Base-by-base conservation (phyloP, 176 grass and related monocot genomes). In the Aegilops umbellulata region DNA sequence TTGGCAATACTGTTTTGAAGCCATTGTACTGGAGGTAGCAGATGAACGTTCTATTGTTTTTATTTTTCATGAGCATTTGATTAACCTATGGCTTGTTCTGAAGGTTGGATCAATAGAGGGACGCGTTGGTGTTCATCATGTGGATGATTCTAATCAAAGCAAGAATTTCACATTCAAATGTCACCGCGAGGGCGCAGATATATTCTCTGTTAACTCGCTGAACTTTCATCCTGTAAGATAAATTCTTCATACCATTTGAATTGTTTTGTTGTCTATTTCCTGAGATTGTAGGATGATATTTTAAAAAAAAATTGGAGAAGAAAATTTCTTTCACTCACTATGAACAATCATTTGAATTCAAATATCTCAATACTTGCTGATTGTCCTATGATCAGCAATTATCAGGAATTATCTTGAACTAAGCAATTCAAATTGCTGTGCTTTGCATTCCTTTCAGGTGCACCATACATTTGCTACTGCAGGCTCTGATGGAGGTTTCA, bases 121-220 rank as follows among this genome's bases (percentile, higher is more conserved):
- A 81, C 87, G 93, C 55, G 95, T 98, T 15, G 95, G 93, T 76
- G 93, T 98, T 74, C 95, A 98, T 86, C 95, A 95, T 88, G 63
- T 98, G 60, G 95, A 98, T 69, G 93, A 98, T 49, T 77, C 91
- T 83, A 90, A 98, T 65, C 95, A 98, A 89, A 83, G 64, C 51
- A 98, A 90, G 86, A 98, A 94, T 84, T 98, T 94, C 63, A 95
- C 95, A 39, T 98, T 98, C 86, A 98, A 95, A 93, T 95, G 95
- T 74, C 95, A 98, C 81, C 87, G 95, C 15, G 91, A 94, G 65
- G 86, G 74, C 63, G 89, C 42, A 81, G 93, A 95, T 2, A 98
- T 98, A 89, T 95, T 91, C 78, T 87, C 93, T 71, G 91, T 98
- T 87, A 95, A 95, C 74, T 93, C 91, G 76, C 75, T 98, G 78